Percentiles rank a stretch among this genome's conserved stretches.
Evolutionary conservation across 345 rosid species (phyloP).

Genomic region (Aegle marmelos): DNA sequence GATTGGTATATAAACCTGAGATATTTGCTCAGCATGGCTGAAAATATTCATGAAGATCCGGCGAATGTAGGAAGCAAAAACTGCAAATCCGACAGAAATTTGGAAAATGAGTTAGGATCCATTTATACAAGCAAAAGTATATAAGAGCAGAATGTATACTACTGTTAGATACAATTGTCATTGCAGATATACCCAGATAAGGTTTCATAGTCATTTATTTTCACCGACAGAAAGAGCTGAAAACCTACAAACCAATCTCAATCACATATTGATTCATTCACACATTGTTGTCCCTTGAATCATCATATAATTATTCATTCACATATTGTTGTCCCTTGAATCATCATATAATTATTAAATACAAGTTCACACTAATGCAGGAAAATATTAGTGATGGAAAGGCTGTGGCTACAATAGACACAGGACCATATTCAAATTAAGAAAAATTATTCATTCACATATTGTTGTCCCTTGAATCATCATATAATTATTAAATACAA

Average conservation of each 20-base stretch:
- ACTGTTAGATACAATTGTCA: neutral
- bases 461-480: neutral
- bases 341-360: neutral
- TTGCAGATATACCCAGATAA: neutral
- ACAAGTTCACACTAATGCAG: neutral
- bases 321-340: neutral
- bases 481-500: neutral
- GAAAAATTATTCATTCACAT: neutral
- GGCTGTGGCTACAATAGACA: neutral
- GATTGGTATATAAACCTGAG: slow-evolving; percentile 55
- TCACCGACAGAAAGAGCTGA: neutral
- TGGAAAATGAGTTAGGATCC: slow-evolving; percentile 3
- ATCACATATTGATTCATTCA: too few species aligned
- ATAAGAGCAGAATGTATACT: neutral
- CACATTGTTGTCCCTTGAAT: too few species aligned
- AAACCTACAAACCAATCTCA: neutral
- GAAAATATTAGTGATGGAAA: neutral
- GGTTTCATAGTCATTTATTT: neutral
- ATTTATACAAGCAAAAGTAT: neutral
- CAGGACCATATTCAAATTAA: neutral
- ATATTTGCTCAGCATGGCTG: slow-evolving; percentile 89
- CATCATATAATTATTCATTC: neutral
- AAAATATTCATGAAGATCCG: slow-evolving; percentile 90
- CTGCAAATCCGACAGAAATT: slow-evolving; percentile 37
- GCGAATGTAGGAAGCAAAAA: slow-evolving; percentile 75